Base-by-base conservation (phyloP, 352 stramenopile species). In the Phytophthora fragariae region DNA sequence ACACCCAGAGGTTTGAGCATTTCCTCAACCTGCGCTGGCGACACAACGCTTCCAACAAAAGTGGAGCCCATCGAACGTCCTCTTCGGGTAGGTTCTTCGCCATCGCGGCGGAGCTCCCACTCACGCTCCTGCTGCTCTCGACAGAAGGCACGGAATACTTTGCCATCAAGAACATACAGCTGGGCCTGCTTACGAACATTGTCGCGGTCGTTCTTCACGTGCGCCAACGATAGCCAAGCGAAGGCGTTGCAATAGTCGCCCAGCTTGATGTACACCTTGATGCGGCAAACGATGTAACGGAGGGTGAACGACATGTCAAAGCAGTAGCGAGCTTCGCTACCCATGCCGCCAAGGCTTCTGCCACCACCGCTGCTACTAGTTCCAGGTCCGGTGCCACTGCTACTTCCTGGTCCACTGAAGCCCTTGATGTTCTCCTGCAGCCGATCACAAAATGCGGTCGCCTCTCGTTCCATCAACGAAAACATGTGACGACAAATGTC, bases 231-330 rank as follows among this genome's bases (percentile, higher is more conserved):
- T 1, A 95, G 69, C 88, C 88, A 95, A 19, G 84, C 82, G 62
- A 82, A 93, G 0, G 88, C 85, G 41, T 90, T 79, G 11, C 76
- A 70, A 49, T 85, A 81, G 24, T 94, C 85, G 12, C 77, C 70
- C 0, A 87, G 57, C 21, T 88, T 77, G 31, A 93, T 62, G 49
- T 89, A 87, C 57, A 92, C 69, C 70, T 93, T 92, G 17, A 83
- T 81, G 5, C 88, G 86, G 19, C 82, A 86, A 3, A 87, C 24
- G 14, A 94, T 86, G 53, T 95, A 97, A 2, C 90, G 81, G 5
- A 92, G 71, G 10, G 82, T 91, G 19, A 89, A 82, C 15, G 92
- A 88, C 84, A 94, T 94, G 41, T 97, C 90, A 49, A 94, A 94
- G 31, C 84, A 92, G 59, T 88, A 93, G 8, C 89, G 81, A 21